Percentiles rank a stretch among this genome's conserved stretches.
phyloP scores from a whole-genome alignment of 1,284 basidiomycete species.

The Termitomyces sp. region DNA sequence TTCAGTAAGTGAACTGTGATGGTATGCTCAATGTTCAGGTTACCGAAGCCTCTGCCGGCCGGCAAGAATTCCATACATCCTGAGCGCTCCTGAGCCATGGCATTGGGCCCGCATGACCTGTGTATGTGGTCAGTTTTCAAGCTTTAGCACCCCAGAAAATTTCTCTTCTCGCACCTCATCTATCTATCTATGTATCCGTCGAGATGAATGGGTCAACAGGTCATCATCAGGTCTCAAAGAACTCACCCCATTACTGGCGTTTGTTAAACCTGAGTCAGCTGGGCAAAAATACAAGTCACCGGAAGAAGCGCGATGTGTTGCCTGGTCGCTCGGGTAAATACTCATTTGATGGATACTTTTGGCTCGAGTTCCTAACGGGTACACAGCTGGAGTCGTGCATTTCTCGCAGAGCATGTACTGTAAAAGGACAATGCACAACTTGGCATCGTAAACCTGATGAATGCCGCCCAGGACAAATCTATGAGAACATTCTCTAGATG shows the following conservation, averaged over 20 bases:
- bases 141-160: slow-evolving; percentile 2
- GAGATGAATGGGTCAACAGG: background rate
- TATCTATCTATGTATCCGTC: background rate
- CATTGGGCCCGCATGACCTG: background rate
- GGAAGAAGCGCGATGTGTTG: background rate
- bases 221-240: background rate
- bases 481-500: background rate
- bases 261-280: background rate
- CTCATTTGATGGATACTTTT: background rate
- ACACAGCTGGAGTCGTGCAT: background rate
- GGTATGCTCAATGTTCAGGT: background rate
- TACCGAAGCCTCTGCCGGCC: background rate
- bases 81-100: background rate
- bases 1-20: background rate
- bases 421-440: background rate
- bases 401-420: background rate
- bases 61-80: background rate
- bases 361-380: background rate
- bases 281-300: background rate
- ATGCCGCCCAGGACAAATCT: background rate
- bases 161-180: background rate
- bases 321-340: background rate
- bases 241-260: background rate
- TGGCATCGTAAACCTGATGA: background rate
- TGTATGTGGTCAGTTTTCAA: background rate